Base-by-base conservation (phyloP, 1,284 basidiomycete species). In the Papiliotrema terrestris region DNA sequence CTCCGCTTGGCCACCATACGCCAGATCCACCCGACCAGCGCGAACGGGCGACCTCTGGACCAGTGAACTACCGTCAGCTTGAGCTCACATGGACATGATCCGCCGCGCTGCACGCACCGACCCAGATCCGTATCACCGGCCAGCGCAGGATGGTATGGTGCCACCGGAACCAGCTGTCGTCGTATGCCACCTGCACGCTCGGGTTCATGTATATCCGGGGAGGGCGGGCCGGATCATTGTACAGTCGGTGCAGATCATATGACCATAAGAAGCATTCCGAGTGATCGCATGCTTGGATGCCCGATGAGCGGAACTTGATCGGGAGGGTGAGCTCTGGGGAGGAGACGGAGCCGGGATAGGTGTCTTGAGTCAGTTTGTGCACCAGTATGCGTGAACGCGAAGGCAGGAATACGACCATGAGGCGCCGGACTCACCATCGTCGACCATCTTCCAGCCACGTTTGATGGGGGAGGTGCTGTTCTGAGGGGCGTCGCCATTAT, bases 231-330 rank as follows among this genome's bases (percentile, higher is more conserved):
- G 80, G 59, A 13, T 37, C 39, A 19, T 69, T 67, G 54, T 81
- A 79, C 32, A 80, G 56, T 3, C 82, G 78, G 55, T 83, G 79
- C 26, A 84, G 68, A 66, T 84, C 83, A 67, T 83, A 83, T 5
- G 80, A 80, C 17, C 81, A 72, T 48, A 82, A 64, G 71, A 83
- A 82, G 38, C 79, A 82, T 70, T 84, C 83, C 22, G 78, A 80
- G 39, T 80, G 80, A 62, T 78, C 80, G 67, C 83, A 84, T 53
- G 80, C 78, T 8, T 65, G 72, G 22, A 71, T 60, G 1, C 57
- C 63, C 13, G 79, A 79, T 13, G 74, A 59, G 37, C 83, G 80
- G 75, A 84, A 84, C 1, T 63, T 57, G 45, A 81, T 60, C 3
- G 75, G 82, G 59, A 29, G 75, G 69, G 45, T 73, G 76, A 60